Conservation (phyloP, 345 rosid species). For the Ailanthus altissimus region DNA sequence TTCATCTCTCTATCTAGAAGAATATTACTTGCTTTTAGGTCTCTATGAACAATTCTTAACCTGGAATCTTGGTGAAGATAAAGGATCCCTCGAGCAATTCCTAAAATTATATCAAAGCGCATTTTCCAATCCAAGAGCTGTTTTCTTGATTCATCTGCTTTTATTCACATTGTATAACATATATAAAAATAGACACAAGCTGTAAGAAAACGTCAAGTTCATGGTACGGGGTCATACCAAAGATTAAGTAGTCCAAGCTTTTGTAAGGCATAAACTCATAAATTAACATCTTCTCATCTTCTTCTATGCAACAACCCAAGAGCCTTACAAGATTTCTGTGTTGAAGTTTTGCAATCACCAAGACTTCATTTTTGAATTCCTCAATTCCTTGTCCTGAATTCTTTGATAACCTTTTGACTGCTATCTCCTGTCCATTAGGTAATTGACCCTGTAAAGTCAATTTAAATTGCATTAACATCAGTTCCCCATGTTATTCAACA, state of each 20-base stretch:
- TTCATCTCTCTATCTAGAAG: no score
- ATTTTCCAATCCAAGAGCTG: slow-evolving; percentile 5
- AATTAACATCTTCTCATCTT: slow-evolving; percentile 6
- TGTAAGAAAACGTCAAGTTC: neutral
- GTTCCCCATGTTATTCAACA: no score
- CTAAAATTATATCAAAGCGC: slow-evolving; percentile 18
- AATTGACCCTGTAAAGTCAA: slow-evolving; percentile 15
- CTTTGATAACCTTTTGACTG: neutral
- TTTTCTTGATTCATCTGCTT: slow-evolving; percentile 7
- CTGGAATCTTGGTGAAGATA: slow-evolving; percentile 34
- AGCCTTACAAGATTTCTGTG: slow-evolving; percentile 16
- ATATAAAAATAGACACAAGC: neutral
- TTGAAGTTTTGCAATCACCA: slow-evolving; percentile 9
- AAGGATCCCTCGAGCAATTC: slow-evolving; percentile 28
- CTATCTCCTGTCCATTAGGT: neutral
- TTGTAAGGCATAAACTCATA: slow-evolving; percentile 16
- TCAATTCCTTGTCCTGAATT: slow-evolving; percentile 4
- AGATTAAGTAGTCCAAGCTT: slow-evolving; percentile 16
- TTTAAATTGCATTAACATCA: no score
- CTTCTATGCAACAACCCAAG: slow-evolving; percentile 10
- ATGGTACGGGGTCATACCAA: neutral
- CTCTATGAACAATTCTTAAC: slow-evolving; percentile 25
- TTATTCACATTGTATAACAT: neutral
- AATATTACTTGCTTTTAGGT: no score
- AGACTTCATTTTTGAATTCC: slow-evolving; percentile 18